phyloP scores from a whole-genome alignment of 352 stramenopile species.

The Achlya hypogyna region DNA sequence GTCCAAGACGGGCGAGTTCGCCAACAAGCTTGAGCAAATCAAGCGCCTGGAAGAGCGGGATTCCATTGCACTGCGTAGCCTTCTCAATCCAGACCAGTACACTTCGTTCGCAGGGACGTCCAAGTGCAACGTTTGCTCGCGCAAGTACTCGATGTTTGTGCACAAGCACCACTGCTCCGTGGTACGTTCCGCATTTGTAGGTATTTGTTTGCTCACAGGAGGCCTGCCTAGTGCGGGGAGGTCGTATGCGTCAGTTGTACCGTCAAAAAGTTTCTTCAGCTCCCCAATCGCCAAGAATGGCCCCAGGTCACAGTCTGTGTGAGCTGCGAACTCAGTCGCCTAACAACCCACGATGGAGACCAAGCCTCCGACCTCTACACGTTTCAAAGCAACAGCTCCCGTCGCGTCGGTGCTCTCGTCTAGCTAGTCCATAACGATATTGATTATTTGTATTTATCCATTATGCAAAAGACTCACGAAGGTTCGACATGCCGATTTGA shows the following conservation, averaged over 20 bases:
- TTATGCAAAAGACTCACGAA: too few relatives aligned
- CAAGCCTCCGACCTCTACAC: neutral
- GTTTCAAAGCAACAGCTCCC: neutral
- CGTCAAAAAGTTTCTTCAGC: neutral
- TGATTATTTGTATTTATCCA: too few relatives aligned
- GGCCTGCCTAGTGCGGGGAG: neutral
- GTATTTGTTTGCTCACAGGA: neutral
- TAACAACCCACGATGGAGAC: neutral
- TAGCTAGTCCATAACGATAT: neutral
- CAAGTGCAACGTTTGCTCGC: constrained; percentile 83
- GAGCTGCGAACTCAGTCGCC: neutral
- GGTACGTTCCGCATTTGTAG: neutral
- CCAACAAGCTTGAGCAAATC: constrained; percentile 3
- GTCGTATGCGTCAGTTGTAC: neutral
- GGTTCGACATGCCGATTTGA: too few relatives aligned
- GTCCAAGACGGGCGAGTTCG: constrained; percentile 1
- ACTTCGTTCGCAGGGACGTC: constrained; percentile 79
- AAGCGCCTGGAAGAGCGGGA: neutral
- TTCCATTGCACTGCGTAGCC: neutral
- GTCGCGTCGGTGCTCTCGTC: neutral
- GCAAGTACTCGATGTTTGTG: constrained; percentile 83
- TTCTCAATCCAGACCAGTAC: constrained; percentile 8
- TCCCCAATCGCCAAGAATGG: constrained; percentile 5
- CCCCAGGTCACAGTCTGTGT: neutral
- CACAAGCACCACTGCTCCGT: constrained; percentile 72